These are phyloP conservation scores for Colletotrichum trifolii DNA, from an alignment of 2,329 filamentous ascomycete genomes.

Conservation along the genomic window DNA sequence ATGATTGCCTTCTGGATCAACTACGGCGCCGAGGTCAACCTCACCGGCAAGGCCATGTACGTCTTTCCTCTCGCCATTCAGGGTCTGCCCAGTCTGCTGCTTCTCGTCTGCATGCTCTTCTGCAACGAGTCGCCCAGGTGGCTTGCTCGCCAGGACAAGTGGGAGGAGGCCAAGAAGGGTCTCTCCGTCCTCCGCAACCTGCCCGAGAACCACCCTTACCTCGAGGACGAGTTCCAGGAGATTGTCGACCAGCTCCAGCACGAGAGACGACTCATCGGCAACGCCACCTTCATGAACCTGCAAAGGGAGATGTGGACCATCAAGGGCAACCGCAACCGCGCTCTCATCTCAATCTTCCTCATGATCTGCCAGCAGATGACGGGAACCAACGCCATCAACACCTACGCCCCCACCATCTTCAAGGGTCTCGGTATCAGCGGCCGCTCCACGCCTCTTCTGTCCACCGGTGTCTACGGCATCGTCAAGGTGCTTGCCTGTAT, in stretches of 20 bases:
- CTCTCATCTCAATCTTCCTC: conserved; percentile 64
- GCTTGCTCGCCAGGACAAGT: conserved; percentile 71
- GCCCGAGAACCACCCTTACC: conserved; percentile 61
- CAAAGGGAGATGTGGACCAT: conserved; percentile 70
- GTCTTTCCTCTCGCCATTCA: conserved; percentile 70
- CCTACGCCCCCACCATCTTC: conserved; percentile 49
- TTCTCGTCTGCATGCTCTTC: conserved; percentile 69
- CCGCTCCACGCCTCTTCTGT: conserved; percentile 65
- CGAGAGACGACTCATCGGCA: conserved; percentile 62
- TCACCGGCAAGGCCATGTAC: conserved; percentile 38
- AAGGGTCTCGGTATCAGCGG: conserved; percentile 52
- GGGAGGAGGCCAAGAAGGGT: conserved; percentile 68
- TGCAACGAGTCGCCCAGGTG: conserved; percentile 74
- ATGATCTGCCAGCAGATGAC: conserved; percentile 76
- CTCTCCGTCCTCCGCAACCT: conserved; percentile 68
- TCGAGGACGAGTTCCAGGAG: conserved; percentile 66
- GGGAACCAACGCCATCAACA: conserved; percentile 55
- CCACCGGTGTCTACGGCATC: conserved; percentile 72
- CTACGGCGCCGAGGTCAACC: conserved; percentile 57
- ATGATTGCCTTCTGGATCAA: conserved; percentile 62
- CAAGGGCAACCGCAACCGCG: conserved; percentile 66
- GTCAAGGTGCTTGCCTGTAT: conserved; percentile 70
- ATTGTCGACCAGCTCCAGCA: conserved; percentile 66
- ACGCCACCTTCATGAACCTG: conserved; percentile 61
- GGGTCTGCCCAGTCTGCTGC: conserved; percentile 68